Base-by-base conservation (phyloP, 164 flowering plant genomes). In the Berberis vulgaris region DNA sequence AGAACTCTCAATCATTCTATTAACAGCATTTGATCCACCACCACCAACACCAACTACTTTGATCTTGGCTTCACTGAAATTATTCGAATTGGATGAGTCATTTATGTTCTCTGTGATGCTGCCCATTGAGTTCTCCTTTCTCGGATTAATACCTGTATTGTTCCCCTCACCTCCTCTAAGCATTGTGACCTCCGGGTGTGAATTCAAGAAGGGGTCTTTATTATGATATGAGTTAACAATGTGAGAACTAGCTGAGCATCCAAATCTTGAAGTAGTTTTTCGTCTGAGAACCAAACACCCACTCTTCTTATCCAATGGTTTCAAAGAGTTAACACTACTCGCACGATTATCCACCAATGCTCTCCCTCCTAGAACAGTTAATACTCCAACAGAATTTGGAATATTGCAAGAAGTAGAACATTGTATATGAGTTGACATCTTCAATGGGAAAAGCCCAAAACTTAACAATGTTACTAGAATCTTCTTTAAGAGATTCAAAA, bases 1-100 rank as follows among this genome's bases (percentile, higher is more conserved):
- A 12, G 86, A 73, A 73, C 97, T 88, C 77, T 90, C 96, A 54
- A 94, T 94, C 98, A 94, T 90, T 45, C 98, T 83, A 72, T 94
- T 94, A 45, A 94, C 97, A 41, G 97, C 97, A 82, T 94, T 90
- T 45, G 98, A 94, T 39, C 98, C 98, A 64, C 98, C 98, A 63
- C 98, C 98, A 40, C 98, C 98, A 70, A 94, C 89, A 54, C 98
- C 98, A 78, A 94, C 79, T 61, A 94, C 98, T 78, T 94, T 94
- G 68, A 94, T 94, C 81, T 79, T 94, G 7, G 98, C 97, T 62
- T 79, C 95, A 73, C 74, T 84, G 49, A 74, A 77, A 67, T 80
- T 84, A 69, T 72, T 85, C 10, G 79, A 63, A 70, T 54, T 61
- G 11, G 81, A 54, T 3, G 71, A 57, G 13, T 82, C 91, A 41